These are phyloP conservation scores for Gracilariopsis chorda DNA, from an alignment of 23 red algal genomes.

Conservation along the genomic window DNA sequence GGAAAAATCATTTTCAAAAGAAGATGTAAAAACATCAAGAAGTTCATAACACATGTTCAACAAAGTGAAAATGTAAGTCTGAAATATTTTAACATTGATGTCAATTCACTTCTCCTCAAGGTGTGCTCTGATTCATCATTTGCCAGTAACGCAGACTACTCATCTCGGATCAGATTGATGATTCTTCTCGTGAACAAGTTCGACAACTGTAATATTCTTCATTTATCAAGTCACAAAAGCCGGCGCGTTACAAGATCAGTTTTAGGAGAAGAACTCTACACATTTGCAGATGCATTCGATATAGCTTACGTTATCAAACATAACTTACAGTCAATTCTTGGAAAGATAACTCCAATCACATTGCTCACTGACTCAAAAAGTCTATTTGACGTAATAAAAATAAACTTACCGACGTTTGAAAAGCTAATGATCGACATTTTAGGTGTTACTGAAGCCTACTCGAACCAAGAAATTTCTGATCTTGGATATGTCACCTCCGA, in stretches of 20 bases:
- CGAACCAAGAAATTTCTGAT: constrained; percentile 8
- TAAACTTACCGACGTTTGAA: neutral
- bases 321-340: neutral
- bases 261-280: neutral
- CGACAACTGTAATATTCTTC: neutral
- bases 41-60: too few relatives aligned
- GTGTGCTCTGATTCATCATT: neutral
- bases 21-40: too few relatives aligned
- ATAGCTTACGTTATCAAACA: neutral
- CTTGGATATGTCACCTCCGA: constrained; percentile 9
- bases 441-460: constrained; percentile 5
- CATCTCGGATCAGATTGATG: neutral
- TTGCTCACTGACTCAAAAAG: neutral
- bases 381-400: constrained; percentile 29
- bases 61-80: too few relatives aligned
- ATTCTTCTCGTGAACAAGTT: neutral
- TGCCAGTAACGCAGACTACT: neutral
- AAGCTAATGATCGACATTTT: constrained; percentile 35
- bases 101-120: too few relatives aligned
- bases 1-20: too few relatives aligned
- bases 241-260: neutral
- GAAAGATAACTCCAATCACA: neutral
- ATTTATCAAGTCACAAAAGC: neutral
- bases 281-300: neutral
- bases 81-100: too few relatives aligned